These are phyloP conservation scores for Moesziomyces parantarcticus DNA, from an alignment of 1,284 basidiomycete genomes.

Conservation along the genomic window DNA sequence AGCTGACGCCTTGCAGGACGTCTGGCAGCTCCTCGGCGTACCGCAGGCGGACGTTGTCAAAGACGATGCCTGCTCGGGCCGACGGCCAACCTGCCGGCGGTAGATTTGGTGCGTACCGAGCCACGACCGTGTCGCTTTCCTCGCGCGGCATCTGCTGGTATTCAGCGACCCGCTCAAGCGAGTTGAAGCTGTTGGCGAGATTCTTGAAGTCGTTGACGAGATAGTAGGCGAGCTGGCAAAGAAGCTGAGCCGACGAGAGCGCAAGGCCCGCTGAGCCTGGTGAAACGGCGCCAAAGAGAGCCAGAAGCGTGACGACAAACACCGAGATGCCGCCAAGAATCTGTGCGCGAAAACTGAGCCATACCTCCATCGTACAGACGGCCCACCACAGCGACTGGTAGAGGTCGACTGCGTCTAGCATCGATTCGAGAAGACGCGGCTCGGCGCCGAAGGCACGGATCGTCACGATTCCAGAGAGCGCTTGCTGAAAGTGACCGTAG, in stretches of 20 bases:
- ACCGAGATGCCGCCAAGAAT: conserved; percentile 52
- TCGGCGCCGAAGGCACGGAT: conserved; percentile 64
- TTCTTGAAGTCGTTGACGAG: conserved; percentile 52
- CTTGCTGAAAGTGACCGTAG: conserved; percentile 59
- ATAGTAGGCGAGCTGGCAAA: conserved; percentile 52
- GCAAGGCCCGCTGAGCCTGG: conserved; percentile 85
- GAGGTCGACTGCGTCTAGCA: conserved; percentile 51
- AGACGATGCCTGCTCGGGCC: conserved; percentile 70
- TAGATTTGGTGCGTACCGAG: conserved; percentile 2
- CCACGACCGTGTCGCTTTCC: conserved; percentile 68
- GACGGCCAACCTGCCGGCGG: conserved; percentile 71
- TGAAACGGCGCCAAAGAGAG: conserved; percentile 76
- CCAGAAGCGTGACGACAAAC: conserved; percentile 72
- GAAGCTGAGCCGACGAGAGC: conserved; percentile 73
- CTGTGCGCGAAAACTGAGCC: conserved; percentile 54
- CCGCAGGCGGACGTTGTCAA: conserved; percentile 81
- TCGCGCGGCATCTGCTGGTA: conserved; percentile 89
- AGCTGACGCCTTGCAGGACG: conserved; percentile 82
- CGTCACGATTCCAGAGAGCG: conserved; percentile 60
- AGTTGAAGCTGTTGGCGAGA: conserved; percentile 72
- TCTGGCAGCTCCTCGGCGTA: conserved; percentile 85
- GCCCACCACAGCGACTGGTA: conserved; percentile 62
- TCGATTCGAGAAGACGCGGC: conserved; percentile 43
- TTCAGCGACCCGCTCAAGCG: conserved; percentile 87
- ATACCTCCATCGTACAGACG: conserved; percentile 64